Conservation (phyloP, 2,329 filamentous ascomycete species). For the Cytospora paraplurivora region DNA sequence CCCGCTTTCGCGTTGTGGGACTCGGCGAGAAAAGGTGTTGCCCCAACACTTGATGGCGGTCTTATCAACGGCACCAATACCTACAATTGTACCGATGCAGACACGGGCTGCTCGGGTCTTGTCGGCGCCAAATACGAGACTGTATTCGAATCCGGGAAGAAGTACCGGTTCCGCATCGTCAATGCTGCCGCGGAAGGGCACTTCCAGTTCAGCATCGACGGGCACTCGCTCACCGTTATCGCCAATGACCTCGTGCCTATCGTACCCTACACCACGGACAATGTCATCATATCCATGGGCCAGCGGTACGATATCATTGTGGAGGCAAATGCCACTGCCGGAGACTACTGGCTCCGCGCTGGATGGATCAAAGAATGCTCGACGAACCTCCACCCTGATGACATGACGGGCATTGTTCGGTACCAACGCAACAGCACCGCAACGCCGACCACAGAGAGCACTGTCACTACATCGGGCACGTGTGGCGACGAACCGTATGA, state of each 20-base stretch:
- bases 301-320: conserved; percentile 34
- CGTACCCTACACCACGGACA: conserved; percentile 52
- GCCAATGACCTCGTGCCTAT: conserved; percentile 61
- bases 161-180: conserved; percentile 50
- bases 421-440: conserved; percentile 30
- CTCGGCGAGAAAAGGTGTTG: conserved; percentile 25
- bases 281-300: conserved; percentile 49
- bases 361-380: conserved; percentile 29
- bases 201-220: conserved; percentile 56
- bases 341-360: conserved; percentile 35
- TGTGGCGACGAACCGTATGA: conserved; percentile 34
- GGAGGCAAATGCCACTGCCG: conserved; percentile 23
- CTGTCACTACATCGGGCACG: conserved; percentile 11
- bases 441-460: conserved; percentile 24
- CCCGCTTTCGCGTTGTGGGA: conserved; percentile 32
- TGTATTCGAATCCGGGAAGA: conserved; percentile 41
- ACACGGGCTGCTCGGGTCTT: conserved; percentile 28
- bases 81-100: conserved; percentile 22
- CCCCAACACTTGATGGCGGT: conserved; percentile 32
- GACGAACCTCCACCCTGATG: conserved; percentile 27
- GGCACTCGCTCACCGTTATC: conserved; percentile 60
- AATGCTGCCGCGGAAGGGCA: conserved; percentile 49
- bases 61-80: conserved; percentile 31
- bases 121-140: conserved; percentile 36
- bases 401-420: conserved; percentile 34